These are phyloP conservation scores for Nitzschia palea DNA, from an alignment of 108 stramenopile genomes.

Conservation along the genomic window DNA sequence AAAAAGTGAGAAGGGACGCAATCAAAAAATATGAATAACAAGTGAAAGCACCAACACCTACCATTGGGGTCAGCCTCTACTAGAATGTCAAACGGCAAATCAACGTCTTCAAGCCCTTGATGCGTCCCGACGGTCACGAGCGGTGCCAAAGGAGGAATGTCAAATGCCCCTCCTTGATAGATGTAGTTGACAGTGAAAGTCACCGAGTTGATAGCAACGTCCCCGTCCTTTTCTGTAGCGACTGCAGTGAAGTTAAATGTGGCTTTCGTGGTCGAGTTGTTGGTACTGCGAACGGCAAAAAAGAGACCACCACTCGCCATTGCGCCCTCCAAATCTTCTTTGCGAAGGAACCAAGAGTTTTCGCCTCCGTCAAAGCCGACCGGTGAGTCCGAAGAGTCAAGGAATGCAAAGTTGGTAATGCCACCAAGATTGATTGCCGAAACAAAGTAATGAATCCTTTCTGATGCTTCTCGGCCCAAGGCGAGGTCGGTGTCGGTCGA, in stretches of 20 bases:
- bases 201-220: background rate
- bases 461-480: background rate
- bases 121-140: background rate
- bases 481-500: conserved; percentile 8
- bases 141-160: background rate
- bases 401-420: background rate
- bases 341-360: background rate
- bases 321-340: background rate
- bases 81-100: background rate
- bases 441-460: conserved; percentile 1
- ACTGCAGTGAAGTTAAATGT: conserved; percentile 1
- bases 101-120: background rate
- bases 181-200: background rate
- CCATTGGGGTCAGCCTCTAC: background rate
- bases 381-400: background rate
- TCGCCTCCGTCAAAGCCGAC: conserved; percentile 16
- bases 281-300: background rate
- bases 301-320: background rate
- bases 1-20: no score
- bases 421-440: background rate
- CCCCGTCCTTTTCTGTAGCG: background rate
- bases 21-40: no score
- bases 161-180: background rate
- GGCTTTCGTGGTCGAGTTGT: background rate
- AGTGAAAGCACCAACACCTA: no score